These are phyloP conservation scores for Fusarium fujikuroi DNA, from an alignment of 2,329 filamentous ascomycete genomes.

Conservation along the genomic window DNA sequence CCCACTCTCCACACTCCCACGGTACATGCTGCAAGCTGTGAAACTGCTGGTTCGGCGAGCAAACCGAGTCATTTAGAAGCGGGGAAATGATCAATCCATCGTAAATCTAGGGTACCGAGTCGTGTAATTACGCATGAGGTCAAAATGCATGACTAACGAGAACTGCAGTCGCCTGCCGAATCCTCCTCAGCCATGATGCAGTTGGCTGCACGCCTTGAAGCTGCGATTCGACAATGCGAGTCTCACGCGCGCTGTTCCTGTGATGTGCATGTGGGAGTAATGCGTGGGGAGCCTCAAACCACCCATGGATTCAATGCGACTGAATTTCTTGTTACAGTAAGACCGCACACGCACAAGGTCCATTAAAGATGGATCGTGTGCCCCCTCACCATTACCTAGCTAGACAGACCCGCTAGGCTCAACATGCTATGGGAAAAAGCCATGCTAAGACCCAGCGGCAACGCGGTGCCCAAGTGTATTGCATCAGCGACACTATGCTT, in stretches of 20 bases:
- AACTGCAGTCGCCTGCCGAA: constrained; percentile 8
- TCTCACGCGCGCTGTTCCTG: constrained; percentile 28
- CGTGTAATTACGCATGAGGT: constrained; percentile 28
- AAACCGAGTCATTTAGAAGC: constrained; percentile 5
- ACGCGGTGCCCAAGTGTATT: constrained; percentile 10
- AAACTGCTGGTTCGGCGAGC: constrained; percentile 8
- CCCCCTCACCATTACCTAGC: constrained; percentile 18
- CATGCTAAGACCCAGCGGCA: constrained; percentile 9
- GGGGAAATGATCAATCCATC: not conserved
- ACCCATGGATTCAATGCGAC: not conserved
- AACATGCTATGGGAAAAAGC: constrained; percentile 11
- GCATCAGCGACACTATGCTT: constrained; percentile 30
- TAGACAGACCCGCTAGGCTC: constrained; percentile 14
- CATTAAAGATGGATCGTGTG: constrained; percentile 28
- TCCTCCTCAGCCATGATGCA: constrained; percentile 1
- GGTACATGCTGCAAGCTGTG: not conserved
- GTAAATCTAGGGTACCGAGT: constrained; percentile 8
- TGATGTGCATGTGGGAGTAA: constrained; percentile 28
- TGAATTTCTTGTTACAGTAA: constrained; percentile 5
- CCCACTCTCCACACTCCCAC: constrained; percentile 29
- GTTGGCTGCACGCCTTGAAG: not conserved
- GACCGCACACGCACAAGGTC: constrained; percentile 18
- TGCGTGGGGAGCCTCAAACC: constrained; percentile 27
- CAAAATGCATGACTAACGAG: constrained; percentile 37
- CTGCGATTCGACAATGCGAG: constrained; percentile 20